Evolutionary conservation across 2,329 filamentous ascomycete species (phyloP), one percentile per base, ranked within the genome.

Genomic region (Trichoderma sp.): DNA sequence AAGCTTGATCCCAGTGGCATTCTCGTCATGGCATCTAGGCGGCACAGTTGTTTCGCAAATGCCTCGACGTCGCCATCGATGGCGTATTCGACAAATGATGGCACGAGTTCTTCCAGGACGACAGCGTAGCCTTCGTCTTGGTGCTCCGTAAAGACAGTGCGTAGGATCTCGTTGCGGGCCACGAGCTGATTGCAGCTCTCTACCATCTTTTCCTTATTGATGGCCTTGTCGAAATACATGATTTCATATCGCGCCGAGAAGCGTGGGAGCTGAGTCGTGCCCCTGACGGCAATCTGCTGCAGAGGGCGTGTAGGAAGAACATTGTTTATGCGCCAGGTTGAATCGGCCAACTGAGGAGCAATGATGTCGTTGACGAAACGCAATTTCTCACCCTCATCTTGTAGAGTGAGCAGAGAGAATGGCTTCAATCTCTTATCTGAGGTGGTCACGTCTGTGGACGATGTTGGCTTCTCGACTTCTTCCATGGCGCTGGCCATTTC

Each of bases 201-300:
- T 38, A 88, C 83, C 29, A 92, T 85, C 14, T 86, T 85, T 12
- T 85, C 82, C 16, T 85, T 79, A 69, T 92, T 84, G 14, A 92
- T 83, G 0, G 79, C 77, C 0, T 85, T 86, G 29, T 90, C 86
- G 72, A 93, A 88, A 81, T 90, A 90, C 81, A 93, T 90, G 75
- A 91, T 85, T 76, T 91, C 91, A 79, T 94, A 93, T 16, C 91
- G 89, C 1, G 90, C 83, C 0, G 91, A 92, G 79, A 89, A 92
- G 2, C 91, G 87, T 4, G 91, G 91, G 3, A 87, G 83, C 18
- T 88, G 83, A 2, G 89, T 85, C 0, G 91, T 93, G 27, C 87
- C 90, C 76, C 85, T 85, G 56, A 93, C 87, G 16, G 91, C 91
- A 24, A 92, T 84, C 53, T 88, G 85, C 78, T 93, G 91, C 2